Conservation (phyloP, 345 rosid genomes). For the Dipteronia sinensis region DNA sequence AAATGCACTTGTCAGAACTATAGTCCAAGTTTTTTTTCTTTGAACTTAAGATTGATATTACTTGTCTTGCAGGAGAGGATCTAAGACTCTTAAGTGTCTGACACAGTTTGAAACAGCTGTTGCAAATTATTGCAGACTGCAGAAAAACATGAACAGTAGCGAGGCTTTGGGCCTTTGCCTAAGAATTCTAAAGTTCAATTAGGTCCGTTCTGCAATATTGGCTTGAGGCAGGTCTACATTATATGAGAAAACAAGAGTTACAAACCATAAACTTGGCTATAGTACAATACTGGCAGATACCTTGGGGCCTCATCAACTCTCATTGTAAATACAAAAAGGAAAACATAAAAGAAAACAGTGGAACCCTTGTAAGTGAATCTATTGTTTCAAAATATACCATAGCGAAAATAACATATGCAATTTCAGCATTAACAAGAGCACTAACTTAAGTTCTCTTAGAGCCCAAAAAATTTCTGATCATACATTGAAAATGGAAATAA, state of each 20-base stretch:
- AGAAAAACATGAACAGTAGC: not conserved
- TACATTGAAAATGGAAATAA: not conserved
- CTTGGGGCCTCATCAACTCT: not conserved
- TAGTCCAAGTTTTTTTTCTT: too few relatives aligned
- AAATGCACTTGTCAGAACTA: not conserved
- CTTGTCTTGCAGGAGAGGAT: not conserved
- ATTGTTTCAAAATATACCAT: not conserved
- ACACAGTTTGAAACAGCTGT: not conserved
- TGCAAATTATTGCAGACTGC: not conserved
- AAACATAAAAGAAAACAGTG: too few relatives aligned
- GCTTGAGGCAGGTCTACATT: too few relatives aligned
- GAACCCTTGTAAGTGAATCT: not conserved
- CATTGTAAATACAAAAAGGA: not conserved
- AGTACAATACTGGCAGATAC: not conserved
- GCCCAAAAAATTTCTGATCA: not conserved
- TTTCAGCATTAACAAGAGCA: conserved; percentile 4
- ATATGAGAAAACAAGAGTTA: not conserved
- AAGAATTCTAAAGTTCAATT: not conserved
- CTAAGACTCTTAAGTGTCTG: not conserved
- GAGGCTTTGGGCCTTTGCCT: not conserved
- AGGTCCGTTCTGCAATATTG: too few relatives aligned
- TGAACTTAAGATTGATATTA: too few relatives aligned
- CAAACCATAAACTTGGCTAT: not conserved
- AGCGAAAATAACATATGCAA: not conserved
- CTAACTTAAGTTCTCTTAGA: not conserved